Base-by-base conservation (phyloP, 2,329 filamentous ascomycete species). In the Stagonosporopsis chrysanthemi region DNA sequence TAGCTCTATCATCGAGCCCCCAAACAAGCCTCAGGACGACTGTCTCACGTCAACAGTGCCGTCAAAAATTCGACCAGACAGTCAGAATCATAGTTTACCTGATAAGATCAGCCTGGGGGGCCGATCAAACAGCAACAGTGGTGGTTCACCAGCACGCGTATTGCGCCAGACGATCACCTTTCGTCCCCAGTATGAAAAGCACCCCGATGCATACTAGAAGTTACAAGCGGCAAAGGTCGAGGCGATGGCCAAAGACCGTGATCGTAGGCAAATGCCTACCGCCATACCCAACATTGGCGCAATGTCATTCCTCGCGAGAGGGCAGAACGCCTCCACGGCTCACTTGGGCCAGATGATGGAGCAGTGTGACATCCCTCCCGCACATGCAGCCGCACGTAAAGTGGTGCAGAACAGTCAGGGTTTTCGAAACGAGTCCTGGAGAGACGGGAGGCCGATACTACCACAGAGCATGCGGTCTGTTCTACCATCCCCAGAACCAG, bases 191-290 rank as follows among this genome's bases (percentile, higher is more conserved):
- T 44, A 52, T 14, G 31, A 48, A 8, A 29, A 36, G 11, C n/a
- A 35, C 22, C 48, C 48, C 8, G 41, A 40, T 28, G 24, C 14
- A 29, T 48, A 57, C 28, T 57, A 44, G 54, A 38, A 57, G 39
- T 38, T 51, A 31, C 29, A 52, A 43, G 43, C 42, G 6, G 19
- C 29, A 5, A 57, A 33, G 22, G 17, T 38, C 19, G 24, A 46
- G 22, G 3, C 14, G 14, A 23, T 4, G 9, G 6, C 36, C 15
- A 8, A 6, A 23, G 36, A 40, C n/a, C 49, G 41, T 5, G 22
- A 35, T 2, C n/a, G 17, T 6, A 28, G 17, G 36, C 23, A 22
- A 8, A 17, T 11, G 28, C 33, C 22, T 4, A 42, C 11, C 8
- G 4, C 22, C 5, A 22, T 45, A 8, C 36, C 46, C 19, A 56